A percentile compares a stretch with the other conserved stretches of the same genome.
Conservation (phyloP, 768 basidiomycete species). For the Psilocybe azurescens region DNA sequence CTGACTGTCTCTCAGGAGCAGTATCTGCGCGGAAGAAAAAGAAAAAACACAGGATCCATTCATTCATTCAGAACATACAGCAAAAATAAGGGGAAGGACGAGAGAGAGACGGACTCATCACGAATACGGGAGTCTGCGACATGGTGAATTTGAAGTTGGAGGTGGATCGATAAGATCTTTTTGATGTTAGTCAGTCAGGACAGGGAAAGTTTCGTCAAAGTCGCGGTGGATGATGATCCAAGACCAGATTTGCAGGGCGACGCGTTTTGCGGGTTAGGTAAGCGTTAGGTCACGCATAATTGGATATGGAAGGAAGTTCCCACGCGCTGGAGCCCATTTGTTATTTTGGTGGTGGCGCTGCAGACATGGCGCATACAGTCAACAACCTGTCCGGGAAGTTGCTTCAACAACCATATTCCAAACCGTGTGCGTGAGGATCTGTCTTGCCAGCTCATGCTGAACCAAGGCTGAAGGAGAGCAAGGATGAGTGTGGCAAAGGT, state of each 20-base stretch:
- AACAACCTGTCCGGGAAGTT: too few relatives aligned
- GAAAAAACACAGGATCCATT: too few relatives aligned
- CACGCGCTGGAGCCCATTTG: too few relatives aligned
- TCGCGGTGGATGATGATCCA: neutral
- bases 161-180: neutral
- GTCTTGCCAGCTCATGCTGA: too few relatives aligned
- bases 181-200: neutral
- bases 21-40: slow-evolving; percentile 61
- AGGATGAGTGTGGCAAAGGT: too few relatives aligned
- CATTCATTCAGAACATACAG: too few relatives aligned
- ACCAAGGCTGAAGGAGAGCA: too few relatives aligned
- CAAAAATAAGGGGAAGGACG: neutral
- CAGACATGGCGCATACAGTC: too few relatives aligned
- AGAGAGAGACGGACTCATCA: slow-evolving; percentile 64
- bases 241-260: neutral
- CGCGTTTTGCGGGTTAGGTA: neutral
- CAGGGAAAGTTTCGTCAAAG: neutral
- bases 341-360: too few relatives aligned
- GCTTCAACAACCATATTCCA: too few relatives aligned
- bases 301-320: too few relatives aligned
- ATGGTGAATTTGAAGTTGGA: slow-evolving; percentile 29
- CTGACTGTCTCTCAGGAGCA: slow-evolving; percentile 92
- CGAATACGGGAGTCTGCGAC: slow-evolving; percentile 81
- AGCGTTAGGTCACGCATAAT: neutral
- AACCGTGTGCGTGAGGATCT: too few relatives aligned